Percentiles rank a stretch among this genome's conserved stretches.
Evolutionary conservation across 768 basidiomycete species (phyloP).

Genomic region (Panaeolus cyanescens): DNA sequence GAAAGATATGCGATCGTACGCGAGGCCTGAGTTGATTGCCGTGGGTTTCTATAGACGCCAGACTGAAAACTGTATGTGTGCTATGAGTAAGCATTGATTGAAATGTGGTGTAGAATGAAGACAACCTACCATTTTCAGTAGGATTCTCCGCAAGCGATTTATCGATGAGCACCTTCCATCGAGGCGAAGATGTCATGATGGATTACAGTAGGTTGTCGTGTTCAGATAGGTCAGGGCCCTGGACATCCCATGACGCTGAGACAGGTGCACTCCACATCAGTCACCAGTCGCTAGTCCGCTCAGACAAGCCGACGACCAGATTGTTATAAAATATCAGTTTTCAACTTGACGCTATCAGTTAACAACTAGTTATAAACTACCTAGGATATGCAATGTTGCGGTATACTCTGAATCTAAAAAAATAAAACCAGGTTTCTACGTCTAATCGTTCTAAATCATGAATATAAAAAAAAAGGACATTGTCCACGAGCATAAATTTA

Average conservation of each 20-base stretch:
- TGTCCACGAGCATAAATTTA: neutral
- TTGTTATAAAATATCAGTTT: neutral
- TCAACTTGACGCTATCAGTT: neutral
- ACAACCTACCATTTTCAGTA: neutral
- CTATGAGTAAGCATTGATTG: neutral
- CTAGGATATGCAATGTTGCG: neutral
- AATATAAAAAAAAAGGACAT: neutral
- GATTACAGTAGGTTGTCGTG: neutral
- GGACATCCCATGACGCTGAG: neutral
- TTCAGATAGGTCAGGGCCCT: neutral
- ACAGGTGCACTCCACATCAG: neutral
- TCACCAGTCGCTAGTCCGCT: neutral
- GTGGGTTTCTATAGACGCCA: neutral
- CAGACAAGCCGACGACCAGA: neutral
- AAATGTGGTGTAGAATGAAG: neutral
- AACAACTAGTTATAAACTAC: neutral
- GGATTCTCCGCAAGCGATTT: neutral
- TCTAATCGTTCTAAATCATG: too few species aligned
- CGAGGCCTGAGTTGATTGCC: conserved; percentile 33
- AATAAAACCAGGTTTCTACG: too few species aligned
- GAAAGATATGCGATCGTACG: conserved; percentile 64
- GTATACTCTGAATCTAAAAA: neutral
- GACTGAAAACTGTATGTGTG: neutral
- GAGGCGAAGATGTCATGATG: neutral
- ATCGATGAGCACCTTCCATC: neutral